These are phyloP conservation scores for Ampelocalamus luodianensis DNA, from an alignment of 176 grass and related monocot species.

Conservation along the genomic window DNA sequence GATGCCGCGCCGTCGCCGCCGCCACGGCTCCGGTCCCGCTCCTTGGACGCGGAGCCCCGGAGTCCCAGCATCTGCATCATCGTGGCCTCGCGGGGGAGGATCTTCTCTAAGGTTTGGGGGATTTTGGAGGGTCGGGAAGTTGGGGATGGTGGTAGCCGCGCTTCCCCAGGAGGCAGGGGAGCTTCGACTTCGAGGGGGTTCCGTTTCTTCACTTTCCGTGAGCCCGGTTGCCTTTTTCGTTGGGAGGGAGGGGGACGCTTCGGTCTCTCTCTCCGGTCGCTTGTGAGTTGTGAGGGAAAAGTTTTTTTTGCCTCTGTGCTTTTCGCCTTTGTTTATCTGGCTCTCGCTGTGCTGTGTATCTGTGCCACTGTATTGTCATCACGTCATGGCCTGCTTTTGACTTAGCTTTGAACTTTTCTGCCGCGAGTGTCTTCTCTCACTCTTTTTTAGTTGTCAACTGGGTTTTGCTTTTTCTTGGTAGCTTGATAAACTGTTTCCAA, in stretches of 20 bases:
- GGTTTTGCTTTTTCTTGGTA: neutral
- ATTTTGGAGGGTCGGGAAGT: neutral
- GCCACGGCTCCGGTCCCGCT: slow-evolving; percentile 29
- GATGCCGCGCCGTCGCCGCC: neutral
- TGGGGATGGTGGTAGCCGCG: neutral
- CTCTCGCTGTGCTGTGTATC: neutral
- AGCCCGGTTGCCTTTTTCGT: neutral
- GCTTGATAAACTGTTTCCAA: neutral
- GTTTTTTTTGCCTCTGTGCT: no score
- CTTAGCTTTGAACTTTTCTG: neutral
- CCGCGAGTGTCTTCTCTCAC: neutral
- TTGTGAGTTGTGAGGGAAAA: no score
- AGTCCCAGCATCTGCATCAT: slow-evolving; percentile 80
- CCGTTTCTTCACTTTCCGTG: neutral
- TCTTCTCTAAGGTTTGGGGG: slow-evolving; percentile 39
- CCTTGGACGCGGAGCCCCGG: slow-evolving; percentile 60
- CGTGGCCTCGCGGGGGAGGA: neutral
- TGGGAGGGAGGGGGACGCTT: neutral
- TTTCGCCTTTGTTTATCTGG: no score
- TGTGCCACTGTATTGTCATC: neutral
- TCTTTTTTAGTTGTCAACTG: neutral
- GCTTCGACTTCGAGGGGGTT: neutral
- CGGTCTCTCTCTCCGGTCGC: neutral
- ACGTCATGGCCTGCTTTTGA: neutral
- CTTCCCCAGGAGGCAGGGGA: neutral